Conservation (phyloP, 164 flowering plant species). For the Protea cynaroides region DNA sequence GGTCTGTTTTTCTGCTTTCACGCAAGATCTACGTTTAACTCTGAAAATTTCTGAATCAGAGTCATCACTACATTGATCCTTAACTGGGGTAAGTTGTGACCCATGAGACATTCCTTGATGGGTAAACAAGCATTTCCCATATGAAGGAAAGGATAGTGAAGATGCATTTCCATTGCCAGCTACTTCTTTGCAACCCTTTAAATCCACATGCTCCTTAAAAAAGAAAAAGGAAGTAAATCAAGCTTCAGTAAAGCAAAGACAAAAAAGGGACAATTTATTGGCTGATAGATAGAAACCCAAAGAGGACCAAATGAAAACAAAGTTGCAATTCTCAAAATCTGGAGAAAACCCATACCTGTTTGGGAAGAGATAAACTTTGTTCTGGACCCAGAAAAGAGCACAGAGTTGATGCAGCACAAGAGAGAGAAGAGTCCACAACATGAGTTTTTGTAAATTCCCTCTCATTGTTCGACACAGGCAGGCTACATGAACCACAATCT, state of each 20-base stretch:
- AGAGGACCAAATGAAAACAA: background rate
- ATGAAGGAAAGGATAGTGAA: conserved; percentile 20
- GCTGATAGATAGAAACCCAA: too few species aligned
- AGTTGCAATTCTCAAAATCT: background rate
- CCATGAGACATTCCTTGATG: conserved; percentile 13
- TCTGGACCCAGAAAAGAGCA: conserved; percentile 20
- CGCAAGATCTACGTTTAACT: conserved; percentile 62
- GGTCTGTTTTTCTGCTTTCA: conserved; percentile 35
- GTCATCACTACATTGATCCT: conserved; percentile 43
- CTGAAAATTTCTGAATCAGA: conserved; percentile 75
- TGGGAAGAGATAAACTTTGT: conserved; percentile 12
- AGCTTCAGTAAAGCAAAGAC: too few species aligned
- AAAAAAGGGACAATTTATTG: too few species aligned
- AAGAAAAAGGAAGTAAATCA: too few species aligned
- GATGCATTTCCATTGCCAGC: conserved; percentile 22
- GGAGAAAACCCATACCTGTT: conserved; percentile 28
- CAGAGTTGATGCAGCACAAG: conserved; percentile 31
- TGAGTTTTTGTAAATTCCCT: conserved; percentile 15
- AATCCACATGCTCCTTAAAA: conserved; percentile 16
- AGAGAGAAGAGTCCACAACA: conserved; percentile 24
- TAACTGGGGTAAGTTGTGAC: conserved; percentile 14
- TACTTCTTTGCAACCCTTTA: conserved; percentile 22
- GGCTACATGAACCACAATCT: conserved; percentile 10
- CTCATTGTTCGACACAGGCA: background rate
- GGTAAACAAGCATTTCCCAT: conserved; percentile 16